phyloP scores from a whole-genome alignment of 106 monocot species.

The Dactylorhiza incarnata region DNA sequence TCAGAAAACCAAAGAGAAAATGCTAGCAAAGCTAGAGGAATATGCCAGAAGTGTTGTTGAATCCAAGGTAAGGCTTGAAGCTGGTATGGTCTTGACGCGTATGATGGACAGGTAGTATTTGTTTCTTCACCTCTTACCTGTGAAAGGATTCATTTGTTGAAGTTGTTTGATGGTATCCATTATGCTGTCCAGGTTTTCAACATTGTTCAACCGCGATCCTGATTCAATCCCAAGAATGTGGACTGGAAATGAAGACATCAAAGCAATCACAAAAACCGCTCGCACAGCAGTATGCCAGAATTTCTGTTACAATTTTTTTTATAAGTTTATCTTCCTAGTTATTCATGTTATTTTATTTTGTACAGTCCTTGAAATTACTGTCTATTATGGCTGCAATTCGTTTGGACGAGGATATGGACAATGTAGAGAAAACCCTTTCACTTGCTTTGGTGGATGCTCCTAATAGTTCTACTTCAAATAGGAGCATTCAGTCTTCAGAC shows the following conservation, averaged over 20 bases:
- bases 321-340: not conserved
- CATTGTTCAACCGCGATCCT: constrained; percentile 78
- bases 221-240: constrained; percentile 94
- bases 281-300: constrained; percentile 48
- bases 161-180: not conserved
- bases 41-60: constrained; percentile 83
- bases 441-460: constrained; percentile 49
- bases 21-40: constrained; percentile 47
- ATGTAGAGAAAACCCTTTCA: constrained; percentile 65
- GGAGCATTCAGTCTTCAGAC: constrained; percentile 47
- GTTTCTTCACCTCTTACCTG: not conserved
- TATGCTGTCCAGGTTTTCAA: constrained; percentile 50
- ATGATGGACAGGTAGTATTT: constrained; percentile 85
- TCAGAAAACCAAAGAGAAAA: constrained; percentile 46
- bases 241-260: constrained; percentile 94
- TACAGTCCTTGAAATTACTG: constrained; percentile 88
- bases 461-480: constrained; percentile 30
- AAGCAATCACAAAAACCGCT: constrained; percentile 83
- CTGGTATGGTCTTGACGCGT: constrained; percentile 69
- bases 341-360: constrained; percentile 7
- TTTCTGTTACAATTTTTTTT: not conserved
- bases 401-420: constrained; percentile 62
- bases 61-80: constrained; percentile 80
- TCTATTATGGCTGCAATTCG: constrained; percentile 79
- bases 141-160: not conserved